Evolutionary conservation across 805 yeast species (phyloP).

Genomic region (Schwanniomyces sp.): DNA sequence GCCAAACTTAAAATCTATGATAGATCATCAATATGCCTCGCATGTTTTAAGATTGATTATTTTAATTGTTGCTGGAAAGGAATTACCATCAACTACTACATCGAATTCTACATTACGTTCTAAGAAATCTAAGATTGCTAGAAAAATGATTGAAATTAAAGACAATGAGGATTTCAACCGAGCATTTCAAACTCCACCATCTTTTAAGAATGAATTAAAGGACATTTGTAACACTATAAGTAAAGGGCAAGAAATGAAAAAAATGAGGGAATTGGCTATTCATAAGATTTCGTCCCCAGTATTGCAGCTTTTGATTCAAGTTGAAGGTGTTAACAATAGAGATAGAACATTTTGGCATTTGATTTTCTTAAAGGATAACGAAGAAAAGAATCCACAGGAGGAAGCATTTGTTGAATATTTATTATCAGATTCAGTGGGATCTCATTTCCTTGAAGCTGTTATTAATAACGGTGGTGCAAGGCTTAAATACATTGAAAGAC

Average conservation of each 20-base stretch:
- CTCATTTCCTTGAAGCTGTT: constrained; percentile 81
- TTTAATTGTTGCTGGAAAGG: constrained; percentile 72
- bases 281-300: constrained; percentile 88
- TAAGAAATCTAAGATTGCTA: constrained; percentile 80
- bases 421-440: constrained; percentile 86
- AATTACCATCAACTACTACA: constrained; percentile 68
- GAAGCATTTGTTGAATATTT: constrained; percentile 82
- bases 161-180: constrained; percentile 71
- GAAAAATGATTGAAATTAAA: constrained; percentile 88
- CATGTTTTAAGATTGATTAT: constrained; percentile 78
- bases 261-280: constrained; percentile 69
- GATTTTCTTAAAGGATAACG: constrained; percentile 49
- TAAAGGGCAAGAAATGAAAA: constrained; percentile 31
- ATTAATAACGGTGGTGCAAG: constrained; percentile 62
- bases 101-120: constrained; percentile 76
- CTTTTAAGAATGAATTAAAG: constrained; percentile 62
- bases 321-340: constrained; percentile 78
- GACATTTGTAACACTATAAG: constrained; percentile 46
- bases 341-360: constrained; percentile 70
- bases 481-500: constrained; percentile 64
- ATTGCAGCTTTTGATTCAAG: constrained; percentile 69
- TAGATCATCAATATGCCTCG: constrained; percentile 79
- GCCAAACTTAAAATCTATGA: constrained; percentile 59
- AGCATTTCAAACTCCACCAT: constrained; percentile 65
- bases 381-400: constrained; percentile 57